Percentiles rank a stretch among this genome's conserved stretches.
Evolutionary conservation across 2,329 filamentous ascomycete species (phyloP).

Genomic region (Apiospora arundinis): DNA sequence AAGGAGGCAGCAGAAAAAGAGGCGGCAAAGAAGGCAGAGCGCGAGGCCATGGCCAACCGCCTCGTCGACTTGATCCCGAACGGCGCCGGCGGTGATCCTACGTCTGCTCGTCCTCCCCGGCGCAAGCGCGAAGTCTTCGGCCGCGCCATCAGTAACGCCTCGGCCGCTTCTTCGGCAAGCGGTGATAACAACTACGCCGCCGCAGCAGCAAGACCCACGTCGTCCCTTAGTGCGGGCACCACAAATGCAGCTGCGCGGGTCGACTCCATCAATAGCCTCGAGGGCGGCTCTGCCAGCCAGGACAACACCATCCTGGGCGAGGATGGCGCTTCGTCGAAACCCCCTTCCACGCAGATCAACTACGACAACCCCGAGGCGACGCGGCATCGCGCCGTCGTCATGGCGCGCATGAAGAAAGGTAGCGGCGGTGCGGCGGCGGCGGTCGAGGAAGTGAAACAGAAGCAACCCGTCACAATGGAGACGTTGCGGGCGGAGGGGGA

Average conservation of each 20-base stretch:
- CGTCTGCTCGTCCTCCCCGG: slow-evolving; percentile 33
- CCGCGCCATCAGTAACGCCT: slow-evolving; percentile 64
- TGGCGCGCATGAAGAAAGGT: slow-evolving; percentile 32
- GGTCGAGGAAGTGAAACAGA: background rate
- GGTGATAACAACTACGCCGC: slow-evolving; percentile 28
- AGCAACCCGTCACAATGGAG: background rate
- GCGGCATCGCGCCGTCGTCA: slow-evolving; percentile 37
- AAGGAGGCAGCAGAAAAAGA: slow-evolving; percentile 28
- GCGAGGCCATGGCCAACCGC: slow-evolving; percentile 33
- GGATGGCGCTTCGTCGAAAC: slow-evolving; percentile 32
- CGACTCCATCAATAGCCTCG: slow-evolving; percentile 29
- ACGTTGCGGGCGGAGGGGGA: background rate
- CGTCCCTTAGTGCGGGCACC: slow-evolving; percentile 13
- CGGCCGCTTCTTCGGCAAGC: slow-evolving; percentile 53
- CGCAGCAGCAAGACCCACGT: slow-evolving; percentile 2
- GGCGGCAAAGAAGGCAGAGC: slow-evolving; percentile 20
- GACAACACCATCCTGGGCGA: slow-evolving; percentile 21
- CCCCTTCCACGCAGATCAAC: slow-evolving; percentile 58
- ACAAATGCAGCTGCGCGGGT: slow-evolving; percentile 26
- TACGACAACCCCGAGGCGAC: slow-evolving; percentile 59
- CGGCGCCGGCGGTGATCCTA: slow-evolving; percentile 26
- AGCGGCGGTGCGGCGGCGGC: background rate
- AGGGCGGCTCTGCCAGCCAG: slow-evolving; percentile 26
- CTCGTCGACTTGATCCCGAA: slow-evolving; percentile 34
- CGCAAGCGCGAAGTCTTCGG: slow-evolving; percentile 60